Evolutionary conservation across 805 yeast genomes (phyloP), one percentile per base, ranked within the genome.

Genomic region (Saccharomyces paradoxus): DNA sequence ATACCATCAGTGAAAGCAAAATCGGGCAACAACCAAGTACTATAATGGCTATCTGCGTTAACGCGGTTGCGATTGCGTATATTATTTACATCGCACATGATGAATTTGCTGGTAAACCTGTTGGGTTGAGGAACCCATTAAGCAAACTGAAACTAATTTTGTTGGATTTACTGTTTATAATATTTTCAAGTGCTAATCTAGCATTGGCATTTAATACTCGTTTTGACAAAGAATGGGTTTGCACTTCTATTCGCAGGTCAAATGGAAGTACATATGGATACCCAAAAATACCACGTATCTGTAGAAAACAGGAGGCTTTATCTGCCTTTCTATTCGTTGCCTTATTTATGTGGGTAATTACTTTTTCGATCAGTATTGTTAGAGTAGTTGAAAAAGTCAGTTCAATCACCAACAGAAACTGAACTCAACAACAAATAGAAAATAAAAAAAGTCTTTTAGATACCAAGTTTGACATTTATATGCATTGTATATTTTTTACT

Each of bases 51-150:
- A 79, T 94, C 2, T 83, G 83, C 52, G 96, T 92, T 3, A 92
- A 90, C 64, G 74, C 89, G 29, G 75, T 83, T 57, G 96, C 96
- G 2, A 71, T 89, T 27, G 78, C 82, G 0, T 94, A 94, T 66
- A 77, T 90, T 54, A 71, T 84, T 3, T 90, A 88, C 69, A 88
- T 92, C 67, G 83, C 96, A 2, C 83, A 82, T 63, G 98, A 94
- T 69, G 99, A 94, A 70, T 92, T 89, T 70, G 80, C 84, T 26
- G 95, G 97, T 13, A 86, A 89, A 66, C 99, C 98, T 0, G 69
- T 94, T 50, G 99, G 99, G 0, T 75, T 94, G 48, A 79, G 99
- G 61, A 81, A 89, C 57, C 95, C 97, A 0, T 74, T 81, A 56
- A 89, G 87, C 26, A 94, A 94, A 67, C 80, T 94, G 76, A 78